A percentile compares a stretch with the other conserved stretches of the same genome.
Conservation (phyloP, 176 grass and related monocot species). For the Coix lacrymajobi region DNA sequence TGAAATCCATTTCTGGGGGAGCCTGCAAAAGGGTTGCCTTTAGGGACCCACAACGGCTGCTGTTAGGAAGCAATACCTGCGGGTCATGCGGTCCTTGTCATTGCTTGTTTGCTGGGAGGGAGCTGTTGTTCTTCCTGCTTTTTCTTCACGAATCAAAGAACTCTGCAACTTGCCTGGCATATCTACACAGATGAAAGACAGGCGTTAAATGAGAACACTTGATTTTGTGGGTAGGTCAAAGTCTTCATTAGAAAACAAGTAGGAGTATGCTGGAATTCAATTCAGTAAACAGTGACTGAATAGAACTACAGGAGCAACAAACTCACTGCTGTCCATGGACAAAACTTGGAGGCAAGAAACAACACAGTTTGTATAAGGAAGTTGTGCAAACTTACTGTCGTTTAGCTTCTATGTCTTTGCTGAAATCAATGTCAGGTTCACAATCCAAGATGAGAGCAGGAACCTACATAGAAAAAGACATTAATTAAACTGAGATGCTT, state of each 20-base stretch:
- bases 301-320: background rate
- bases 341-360: background rate
- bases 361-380: background rate
- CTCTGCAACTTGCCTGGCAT: slow-evolving; percentile 85
- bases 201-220: background rate
- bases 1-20: slow-evolving; percentile 50
- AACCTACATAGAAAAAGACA: slow-evolving; percentile 50
- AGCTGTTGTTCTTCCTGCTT: slow-evolving; percentile 68
- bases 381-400: slow-evolving; percentile 47
- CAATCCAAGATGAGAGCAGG: slow-evolving; percentile 92
- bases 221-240: background rate
- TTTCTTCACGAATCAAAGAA: slow-evolving; percentile 99
- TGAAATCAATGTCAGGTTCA: slow-evolving; percentile 97
- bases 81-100: slow-evolving; percentile 25
- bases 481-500: background rate
- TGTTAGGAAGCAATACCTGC: slow-evolving; percentile 56
- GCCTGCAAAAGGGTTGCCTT: slow-evolving; percentile 28
- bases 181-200: slow-evolving; percentile 34
- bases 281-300: background rate
- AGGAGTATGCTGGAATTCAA: background rate
- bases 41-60: slow-evolving; percentile 56
- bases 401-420: slow-evolving; percentile 81
- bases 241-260: background rate
- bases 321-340: background rate
- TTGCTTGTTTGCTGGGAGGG: slow-evolving; percentile 31